Evolutionary conservation across 2,329 filamentous ascomycete species (phyloP), one percentile per base, ranked within the genome.

Genomic region (Drechslera avenae): DNA sequence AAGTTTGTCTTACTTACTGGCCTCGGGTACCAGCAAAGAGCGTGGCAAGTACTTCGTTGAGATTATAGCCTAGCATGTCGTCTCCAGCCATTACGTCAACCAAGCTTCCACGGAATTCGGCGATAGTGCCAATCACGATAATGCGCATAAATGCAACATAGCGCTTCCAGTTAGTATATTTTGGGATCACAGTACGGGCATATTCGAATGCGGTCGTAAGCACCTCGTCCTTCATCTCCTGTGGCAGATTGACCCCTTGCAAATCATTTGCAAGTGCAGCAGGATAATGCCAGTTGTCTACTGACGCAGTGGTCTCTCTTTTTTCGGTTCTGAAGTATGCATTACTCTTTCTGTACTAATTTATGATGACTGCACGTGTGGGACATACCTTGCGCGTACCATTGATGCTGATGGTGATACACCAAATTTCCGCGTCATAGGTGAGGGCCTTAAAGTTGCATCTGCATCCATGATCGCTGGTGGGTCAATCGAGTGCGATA

Each of bases 131-230:
- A 12, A 48, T 48, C 31, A 36, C 21, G 2, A 42, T 42, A 2
- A 31, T 52, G 10, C 62, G 54, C 60, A 64, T 60, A 32, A 64
- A 65, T 7, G 59, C 59, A n/a, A 64, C 46, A 52, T 65, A 65
- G 23, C 62, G 51, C 3, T 46, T 37, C 53, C 60, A 60, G 19
- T 64, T 62, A 31, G 53, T 56, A 46, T 63, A 59, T 12, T 52
- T 34, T 13, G 62, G 60, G 31, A 65, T 65, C 3, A 65, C 57
- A 40, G 46, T 56, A 31, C 62, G 52, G 7, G 60, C 37, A 45
- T 64, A 65, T 39, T 64, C 62, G 49, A 49, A 65, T 10, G 62
- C 60, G n/a, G 42, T 51, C 1, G 62, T 59, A 12, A 60, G 49
- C 9, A 62, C 37, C 28, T 62, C 59, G 8, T 47, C 26, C 10